phyloP scores from a whole-genome alignment of 495 filamentous ascomycete species.

The Aspergillus ellipticus region DNA sequence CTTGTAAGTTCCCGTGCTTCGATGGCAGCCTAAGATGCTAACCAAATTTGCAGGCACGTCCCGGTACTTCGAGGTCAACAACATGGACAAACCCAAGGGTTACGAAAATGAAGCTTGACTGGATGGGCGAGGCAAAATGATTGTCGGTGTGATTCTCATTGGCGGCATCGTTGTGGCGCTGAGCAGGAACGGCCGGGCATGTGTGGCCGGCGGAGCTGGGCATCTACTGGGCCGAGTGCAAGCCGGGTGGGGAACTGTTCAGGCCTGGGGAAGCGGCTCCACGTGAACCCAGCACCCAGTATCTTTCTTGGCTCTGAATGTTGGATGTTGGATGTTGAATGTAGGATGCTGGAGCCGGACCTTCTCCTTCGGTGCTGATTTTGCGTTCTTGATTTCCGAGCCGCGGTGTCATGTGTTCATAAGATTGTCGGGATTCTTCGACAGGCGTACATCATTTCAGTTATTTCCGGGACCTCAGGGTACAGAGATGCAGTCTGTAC shows the following conservation, averaged over 20 bases:
- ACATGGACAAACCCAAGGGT: constrained; percentile 74
- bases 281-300: too few relatives aligned
- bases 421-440: not conserved
- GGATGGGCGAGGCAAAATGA: constrained; percentile 18
- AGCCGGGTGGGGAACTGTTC: constrained; percentile 15
- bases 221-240: constrained; percentile 6
- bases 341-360: too few relatives aligned
- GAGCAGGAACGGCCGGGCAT: constrained; percentile 22
- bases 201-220: constrained; percentile 6
- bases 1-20: constrained; percentile 58
- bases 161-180: constrained; percentile 18
- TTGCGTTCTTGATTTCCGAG: not conserved
- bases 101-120: constrained; percentile 64
- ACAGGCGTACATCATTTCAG: not conserved
- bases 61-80: constrained; percentile 77
- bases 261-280: not conserved
- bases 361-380: not conserved
- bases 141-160: constrained; percentile 15
- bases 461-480: not conserved
- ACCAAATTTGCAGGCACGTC: constrained; percentile 61
- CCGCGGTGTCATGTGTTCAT: not conserved
- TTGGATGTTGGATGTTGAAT: not conserved
- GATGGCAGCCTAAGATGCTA: constrained; percentile 1
- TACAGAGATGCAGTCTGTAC: not conserved
- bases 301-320: too few relatives aligned